Evolutionary conservation across 805 yeast species (phyloP), one percentile per base, ranked within the genome.

Genomic region (Kluyveromyces aestuarii): DNA sequence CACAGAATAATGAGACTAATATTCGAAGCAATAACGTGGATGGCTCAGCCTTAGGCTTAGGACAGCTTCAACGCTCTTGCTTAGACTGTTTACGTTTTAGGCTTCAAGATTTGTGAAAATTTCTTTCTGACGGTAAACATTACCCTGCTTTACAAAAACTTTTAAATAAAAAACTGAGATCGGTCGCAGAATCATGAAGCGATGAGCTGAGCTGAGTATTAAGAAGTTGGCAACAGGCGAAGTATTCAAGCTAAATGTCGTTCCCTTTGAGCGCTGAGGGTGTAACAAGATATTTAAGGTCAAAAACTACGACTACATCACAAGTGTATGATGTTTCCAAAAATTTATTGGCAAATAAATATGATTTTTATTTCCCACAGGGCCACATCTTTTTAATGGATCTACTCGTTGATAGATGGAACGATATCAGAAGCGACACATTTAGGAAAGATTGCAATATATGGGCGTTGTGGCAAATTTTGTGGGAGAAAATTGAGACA

Each of bases 401-500:
- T 44, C 67, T 84, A 35, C 51, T 84, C 1, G 71, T 78, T 46
- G 87, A 82, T 57, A 69, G 89, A 48, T 62, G 84, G 57, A 74
- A 75, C 49, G 86, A 80, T 48, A 51, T 53, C 9, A 72, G 71
- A 42, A 60, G 63, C n/a, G 52, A 61, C 2, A 52, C 58, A 6
- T 80, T 80, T 69, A 79, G 73, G 55, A 59, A 49, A n/a, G 63
- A 67, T 47, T 48, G 58, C 1, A 56, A 61, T 1, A 63, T 76
- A 1, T 84, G 91, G 91, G 49, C 51, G 11, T 61, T 82, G 9
- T 73, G 80, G 54, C 58, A 61, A 45, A 57, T 57, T 16, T 61
- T 69, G 47, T 78, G 80, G 79, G 25, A 38, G 0, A 30, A 48
- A 0, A 54, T 72, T 21, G 54, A 58, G 8, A 47, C 53, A 2